Conservation (phyloP, 805 yeast genomes). For the Kluyveromyces lactis region DNA sequence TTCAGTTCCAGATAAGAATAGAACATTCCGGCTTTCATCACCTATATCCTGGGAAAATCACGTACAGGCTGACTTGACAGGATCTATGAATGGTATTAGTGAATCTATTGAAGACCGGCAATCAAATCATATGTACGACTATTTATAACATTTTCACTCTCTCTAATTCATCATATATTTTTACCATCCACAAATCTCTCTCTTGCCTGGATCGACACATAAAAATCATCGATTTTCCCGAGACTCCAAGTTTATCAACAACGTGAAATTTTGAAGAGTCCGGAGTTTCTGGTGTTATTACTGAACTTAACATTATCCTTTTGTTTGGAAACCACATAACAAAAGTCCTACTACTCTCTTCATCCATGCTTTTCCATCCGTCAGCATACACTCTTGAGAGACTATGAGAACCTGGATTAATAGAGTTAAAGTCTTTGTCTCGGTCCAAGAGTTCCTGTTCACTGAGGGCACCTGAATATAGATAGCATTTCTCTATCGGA, state of each 20-base stretch:
- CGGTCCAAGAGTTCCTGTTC: constrained; percentile 45
- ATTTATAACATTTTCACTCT: constrained; percentile 15
- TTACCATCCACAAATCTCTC: constrained; percentile 70
- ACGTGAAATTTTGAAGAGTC: constrained; percentile 13
- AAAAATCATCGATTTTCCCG: constrained; percentile 64
- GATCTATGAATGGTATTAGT: neutral
- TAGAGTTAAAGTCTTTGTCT: constrained; percentile 37
- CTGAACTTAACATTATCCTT: constrained; percentile 24
- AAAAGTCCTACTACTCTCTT: constrained; percentile 66
- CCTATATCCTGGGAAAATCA: neutral
- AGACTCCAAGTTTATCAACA: constrained; percentile 50
- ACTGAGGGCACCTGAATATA: constrained; percentile 64
- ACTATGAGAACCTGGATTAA: constrained; percentile 46
- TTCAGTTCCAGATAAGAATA: neutral
- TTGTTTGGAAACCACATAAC: constrained; percentile 78
- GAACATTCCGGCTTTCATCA: neutral
- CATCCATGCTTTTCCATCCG: constrained; percentile 80
- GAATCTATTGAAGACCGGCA: neutral
- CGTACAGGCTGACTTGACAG: neutral
- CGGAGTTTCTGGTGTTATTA: neutral
- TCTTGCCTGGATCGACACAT: constrained; percentile 77
- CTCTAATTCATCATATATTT: constrained; percentile 30
- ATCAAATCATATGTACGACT: neutral
- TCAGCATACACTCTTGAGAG: constrained; percentile 70
- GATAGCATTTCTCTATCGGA: constrained; percentile 59